phyloP scores from a whole-genome alignment of 306 rosid genomes.

The Purshia tridentata region DNA sequence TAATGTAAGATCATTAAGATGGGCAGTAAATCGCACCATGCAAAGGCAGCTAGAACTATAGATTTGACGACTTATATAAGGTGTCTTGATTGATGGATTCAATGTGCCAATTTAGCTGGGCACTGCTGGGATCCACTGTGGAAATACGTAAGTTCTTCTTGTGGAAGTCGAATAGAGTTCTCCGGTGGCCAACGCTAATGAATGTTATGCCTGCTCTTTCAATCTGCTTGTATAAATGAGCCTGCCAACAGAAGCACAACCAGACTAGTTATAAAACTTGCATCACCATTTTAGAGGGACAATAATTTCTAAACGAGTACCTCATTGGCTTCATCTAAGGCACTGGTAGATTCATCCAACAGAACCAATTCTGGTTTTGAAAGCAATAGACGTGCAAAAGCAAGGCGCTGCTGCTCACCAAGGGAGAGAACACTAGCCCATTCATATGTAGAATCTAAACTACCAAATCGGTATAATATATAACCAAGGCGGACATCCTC shows the following conservation, averaged over 20 bases:
- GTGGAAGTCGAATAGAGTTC: slow-evolving; percentile 61
- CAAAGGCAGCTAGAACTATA: slow-evolving; percentile 1
- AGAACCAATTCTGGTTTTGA: slow-evolving; percentile 75
- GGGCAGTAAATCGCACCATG: slow-evolving; percentile 1
- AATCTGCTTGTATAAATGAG: slow-evolving; percentile 64
- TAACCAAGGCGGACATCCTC: slow-evolving; percentile 82
- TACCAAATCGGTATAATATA: slow-evolving; percentile 64
- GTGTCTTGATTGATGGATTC: slow-evolving; percentile 41
- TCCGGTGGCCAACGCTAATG: slow-evolving; percentile 79
- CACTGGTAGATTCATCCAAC: slow-evolving; percentile 91
- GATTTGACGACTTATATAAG: slow-evolving; percentile 22
- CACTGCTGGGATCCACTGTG: slow-evolving; percentile 33
- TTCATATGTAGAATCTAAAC: slow-evolving; percentile 71
- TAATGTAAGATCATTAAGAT: not conserved
- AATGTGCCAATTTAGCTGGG: slow-evolving; percentile 57
- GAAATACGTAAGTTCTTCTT: slow-evolving; percentile 52
- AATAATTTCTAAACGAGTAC: slow-evolving; percentile 39
- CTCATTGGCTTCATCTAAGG: slow-evolving; percentile 95
- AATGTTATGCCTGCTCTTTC: slow-evolving; percentile 77
- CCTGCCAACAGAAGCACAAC: slow-evolving; percentile 46
- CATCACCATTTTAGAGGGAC: not conserved
- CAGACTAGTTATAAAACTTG: slow-evolving; percentile 1
- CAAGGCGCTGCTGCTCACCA: slow-evolving; percentile 98
- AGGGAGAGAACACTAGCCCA: slow-evolving; percentile 98
- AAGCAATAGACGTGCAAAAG: slow-evolving; percentile 89